These are phyloP conservation scores for Penicillium parvum DNA, from an alignment of 495 filamentous ascomycete species.

Conservation along the genomic window DNA sequence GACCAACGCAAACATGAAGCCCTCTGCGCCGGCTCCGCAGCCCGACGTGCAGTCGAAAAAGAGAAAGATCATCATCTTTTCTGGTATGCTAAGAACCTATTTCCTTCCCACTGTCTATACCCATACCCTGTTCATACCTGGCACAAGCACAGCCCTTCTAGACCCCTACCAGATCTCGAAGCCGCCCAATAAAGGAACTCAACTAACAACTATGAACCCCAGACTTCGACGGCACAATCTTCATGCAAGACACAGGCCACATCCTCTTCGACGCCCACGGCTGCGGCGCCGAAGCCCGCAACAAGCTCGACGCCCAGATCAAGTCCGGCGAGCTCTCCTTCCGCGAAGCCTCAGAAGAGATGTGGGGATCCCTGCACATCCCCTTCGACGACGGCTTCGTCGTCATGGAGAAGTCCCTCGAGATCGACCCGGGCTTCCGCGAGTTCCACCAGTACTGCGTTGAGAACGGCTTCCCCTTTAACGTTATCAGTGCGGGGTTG, in stretches of 20 bases:
- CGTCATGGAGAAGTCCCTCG: conserved; percentile 59
- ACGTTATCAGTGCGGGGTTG: conserved; percentile 68
- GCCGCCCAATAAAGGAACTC: not conserved
- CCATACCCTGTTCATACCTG: not conserved
- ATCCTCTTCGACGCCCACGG: conserved; percentile 67
- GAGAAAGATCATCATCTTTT: conserved; percentile 32
- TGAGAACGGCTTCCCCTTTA: conserved; percentile 62
- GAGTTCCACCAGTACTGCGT: conserved; percentile 65
- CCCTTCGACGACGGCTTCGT: conserved; percentile 73
- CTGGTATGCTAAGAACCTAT: conserved; percentile 28
- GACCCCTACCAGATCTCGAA: not conserved
- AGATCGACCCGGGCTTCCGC: conserved; percentile 63
- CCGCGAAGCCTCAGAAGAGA: conserved; percentile 71
- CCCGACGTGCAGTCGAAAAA: no score
- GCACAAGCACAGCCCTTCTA: no score
- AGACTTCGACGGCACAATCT: conserved; percentile 78
- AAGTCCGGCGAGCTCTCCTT: conserved; percentile 64
- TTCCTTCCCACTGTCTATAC: not conserved
- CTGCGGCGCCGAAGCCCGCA: conserved; percentile 53
- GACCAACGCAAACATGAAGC: conserved; percentile 16
- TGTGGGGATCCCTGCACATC: conserved; percentile 67
- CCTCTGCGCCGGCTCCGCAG: conserved; percentile 1
- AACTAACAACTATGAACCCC: not conserved
- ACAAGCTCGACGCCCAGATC: conserved; percentile 62
- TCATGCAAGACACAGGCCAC: conserved; percentile 75